These are phyloP conservation scores for Tetratostichococcus sp. DNA, from an alignment of 139 green algal species.

Conservation along the genomic window DNA sequence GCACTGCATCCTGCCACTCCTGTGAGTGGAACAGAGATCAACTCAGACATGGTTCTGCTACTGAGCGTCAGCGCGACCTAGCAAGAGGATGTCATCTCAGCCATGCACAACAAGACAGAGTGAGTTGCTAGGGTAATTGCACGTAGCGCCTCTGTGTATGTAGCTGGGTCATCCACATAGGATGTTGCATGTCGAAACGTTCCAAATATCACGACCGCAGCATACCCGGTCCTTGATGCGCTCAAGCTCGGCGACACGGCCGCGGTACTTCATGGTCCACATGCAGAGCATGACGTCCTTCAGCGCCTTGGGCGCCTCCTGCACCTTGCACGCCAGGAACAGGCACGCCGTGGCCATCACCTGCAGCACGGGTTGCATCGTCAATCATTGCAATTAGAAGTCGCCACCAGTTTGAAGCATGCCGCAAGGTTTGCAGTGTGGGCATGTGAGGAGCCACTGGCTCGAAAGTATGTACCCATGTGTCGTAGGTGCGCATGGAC, in stretches of 20 bases:
- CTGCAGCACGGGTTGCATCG: conserved; percentile 35
- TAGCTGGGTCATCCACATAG: no score
- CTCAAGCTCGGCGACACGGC: background rate
- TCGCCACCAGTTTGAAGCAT: no score
- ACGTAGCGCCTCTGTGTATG: no score
- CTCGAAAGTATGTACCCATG: conserved; percentile 43
- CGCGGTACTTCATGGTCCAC: background rate
- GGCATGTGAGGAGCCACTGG: background rate
- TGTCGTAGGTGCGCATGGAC: conserved; percentile 62
- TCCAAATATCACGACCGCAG: no score
- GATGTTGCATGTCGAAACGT: no score
- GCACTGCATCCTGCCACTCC: background rate
- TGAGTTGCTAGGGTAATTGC: no score
- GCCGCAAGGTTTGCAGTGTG: no score
- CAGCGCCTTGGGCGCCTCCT: conserved; percentile 72
- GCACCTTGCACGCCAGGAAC: conserved; percentile 84
- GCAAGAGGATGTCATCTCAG: no score
- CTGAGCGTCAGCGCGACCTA: no score
- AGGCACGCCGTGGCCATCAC: conserved; percentile 75
- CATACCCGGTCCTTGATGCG: background rate
- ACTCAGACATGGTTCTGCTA: no score
- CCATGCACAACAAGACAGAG: no score
- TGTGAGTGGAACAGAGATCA: background rate
- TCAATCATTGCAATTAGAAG: no score
- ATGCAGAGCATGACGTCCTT: conserved; percentile 45